These are phyloP conservation scores for Pittosporum tobira DNA, from an alignment of 129 eudicot genomes.

Conservation along the genomic window DNA sequence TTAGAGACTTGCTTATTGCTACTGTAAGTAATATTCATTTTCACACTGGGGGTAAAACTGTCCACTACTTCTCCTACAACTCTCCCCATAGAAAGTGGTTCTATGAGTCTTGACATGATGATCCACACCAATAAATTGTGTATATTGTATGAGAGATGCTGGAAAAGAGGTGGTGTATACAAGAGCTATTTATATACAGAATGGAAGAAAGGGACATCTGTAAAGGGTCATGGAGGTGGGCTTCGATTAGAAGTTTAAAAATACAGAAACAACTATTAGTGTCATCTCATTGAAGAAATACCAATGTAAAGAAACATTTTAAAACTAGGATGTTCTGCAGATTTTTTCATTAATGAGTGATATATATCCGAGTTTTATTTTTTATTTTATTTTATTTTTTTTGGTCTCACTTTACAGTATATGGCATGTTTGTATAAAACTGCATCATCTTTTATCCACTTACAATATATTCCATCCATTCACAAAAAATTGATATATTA, in stretches of 20 bases:
- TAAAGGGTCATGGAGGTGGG: constrained; percentile 13
- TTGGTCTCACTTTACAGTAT: no score
- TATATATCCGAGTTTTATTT: no score
- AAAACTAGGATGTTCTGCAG: neutral
- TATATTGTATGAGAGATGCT: constrained; percentile 10
- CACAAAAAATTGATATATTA: no score
- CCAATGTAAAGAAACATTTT: neutral
- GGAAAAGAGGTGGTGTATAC: constrained; percentile 10
- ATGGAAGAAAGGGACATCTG: constrained; percentile 17
- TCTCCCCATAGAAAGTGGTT: constrained; percentile 59
- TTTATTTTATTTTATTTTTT: no score
- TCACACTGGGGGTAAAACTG: constrained; percentile 68
- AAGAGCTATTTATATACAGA: constrained; percentile 45
- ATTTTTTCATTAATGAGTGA: neutral
- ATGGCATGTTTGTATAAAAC: no score
- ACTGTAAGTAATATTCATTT: constrained; percentile 46
- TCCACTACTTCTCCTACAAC: constrained; percentile 89
- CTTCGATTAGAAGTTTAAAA: constrained; percentile 19
- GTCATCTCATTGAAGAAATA: neutral
- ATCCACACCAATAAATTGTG: neutral
- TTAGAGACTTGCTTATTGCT: constrained; percentile 40
- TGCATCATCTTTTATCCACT: no score
- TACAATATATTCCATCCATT: no score
- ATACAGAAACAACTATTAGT: neutral
- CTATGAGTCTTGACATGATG: constrained; percentile 10